phyloP scores from a whole-genome alignment of 2,329 filamentous ascomycete genomes.

The Bipolaris oryzae region DNA sequence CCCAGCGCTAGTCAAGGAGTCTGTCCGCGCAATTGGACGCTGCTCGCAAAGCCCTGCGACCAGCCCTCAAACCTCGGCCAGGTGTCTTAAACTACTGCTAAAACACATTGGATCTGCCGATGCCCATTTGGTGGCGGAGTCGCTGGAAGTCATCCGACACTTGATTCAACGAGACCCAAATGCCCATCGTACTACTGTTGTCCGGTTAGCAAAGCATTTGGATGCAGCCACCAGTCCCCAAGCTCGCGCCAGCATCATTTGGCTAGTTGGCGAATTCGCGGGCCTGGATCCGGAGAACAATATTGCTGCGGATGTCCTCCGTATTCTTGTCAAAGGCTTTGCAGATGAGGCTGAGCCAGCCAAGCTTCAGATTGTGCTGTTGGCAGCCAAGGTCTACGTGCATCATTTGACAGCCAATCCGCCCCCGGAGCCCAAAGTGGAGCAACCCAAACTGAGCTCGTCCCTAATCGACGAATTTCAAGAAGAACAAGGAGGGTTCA shows the following conservation, averaged over 20 bases:
- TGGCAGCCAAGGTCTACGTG: conserved; percentile 96
- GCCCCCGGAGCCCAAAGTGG: conserved; percentile 46
- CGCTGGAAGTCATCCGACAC: conserved; percentile 91
- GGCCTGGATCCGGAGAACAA: conserved; percentile 81
- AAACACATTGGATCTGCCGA: conserved; percentile 88
- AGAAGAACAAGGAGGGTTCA: conserved; percentile 47
- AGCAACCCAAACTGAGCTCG: conserved; percentile 30
- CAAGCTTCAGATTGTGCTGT: conserved; percentile 87
- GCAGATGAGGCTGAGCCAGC: conserved; percentile 81
- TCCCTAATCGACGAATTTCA: conserved; percentile 37
- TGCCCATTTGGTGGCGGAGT: conserved; percentile 86
- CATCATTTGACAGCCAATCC: conserved; percentile 76
- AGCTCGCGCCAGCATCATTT: conserved; percentile 92
- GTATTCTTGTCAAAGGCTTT: conserved; percentile 86
- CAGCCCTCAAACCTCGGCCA: conserved; percentile 59
- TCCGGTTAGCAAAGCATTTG: conserved; percentile 87
- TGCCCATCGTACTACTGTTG: conserved; percentile 81
- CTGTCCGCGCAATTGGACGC: conserved; percentile 88
- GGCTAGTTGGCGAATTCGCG: conserved; percentile 94
- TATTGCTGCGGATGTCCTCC: conserved; percentile 88
- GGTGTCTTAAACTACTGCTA: conserved; percentile 82
- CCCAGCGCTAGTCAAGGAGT: conserved; percentile 80
- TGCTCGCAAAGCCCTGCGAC: conserved; percentile 72
- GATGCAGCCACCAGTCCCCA: conserved; percentile 86
- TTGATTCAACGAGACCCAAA: conserved; percentile 89